These are phyloP conservation scores for Pyrenophora teres DNA, from an alignment of 2,329 filamentous ascomycete species.

Conservation along the genomic window DNA sequence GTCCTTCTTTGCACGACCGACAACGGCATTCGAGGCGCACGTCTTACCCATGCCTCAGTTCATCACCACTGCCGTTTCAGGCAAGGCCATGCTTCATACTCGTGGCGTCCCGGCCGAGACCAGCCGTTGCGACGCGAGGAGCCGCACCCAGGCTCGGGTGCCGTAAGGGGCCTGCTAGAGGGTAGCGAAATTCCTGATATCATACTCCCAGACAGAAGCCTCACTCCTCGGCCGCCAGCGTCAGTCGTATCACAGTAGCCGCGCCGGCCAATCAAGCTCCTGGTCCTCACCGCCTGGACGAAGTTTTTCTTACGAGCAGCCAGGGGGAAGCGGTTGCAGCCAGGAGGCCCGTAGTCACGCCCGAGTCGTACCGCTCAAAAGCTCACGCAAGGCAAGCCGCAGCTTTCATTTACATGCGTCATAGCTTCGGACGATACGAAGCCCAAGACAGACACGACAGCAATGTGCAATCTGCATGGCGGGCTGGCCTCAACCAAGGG, in stretches of 20 bases:
- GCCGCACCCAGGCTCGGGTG: constrained; percentile 2
- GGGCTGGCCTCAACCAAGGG: not conserved
- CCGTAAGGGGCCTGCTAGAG: constrained; percentile 10
- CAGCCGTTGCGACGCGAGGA: constrained; percentile 3
- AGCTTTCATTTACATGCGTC: constrained; percentile 26
- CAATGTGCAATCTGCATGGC: too few species aligned
- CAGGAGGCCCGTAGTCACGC: constrained; percentile 25
- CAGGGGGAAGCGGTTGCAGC: constrained; percentile 26
- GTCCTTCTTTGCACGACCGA: not conserved
- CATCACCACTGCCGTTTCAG: constrained; percentile 4
- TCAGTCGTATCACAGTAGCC: constrained; percentile 17
- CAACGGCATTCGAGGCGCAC: too few species aligned
- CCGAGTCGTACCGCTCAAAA: constrained; percentile 28
- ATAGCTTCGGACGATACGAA: constrained; percentile 14
- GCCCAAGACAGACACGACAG: too few species aligned
- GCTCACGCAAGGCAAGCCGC: constrained; percentile 22
- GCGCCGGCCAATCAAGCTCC: constrained; percentile 28
- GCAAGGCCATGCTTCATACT: constrained; percentile 1
- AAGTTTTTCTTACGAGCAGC: constrained; percentile 19
- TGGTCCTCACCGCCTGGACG: constrained; percentile 37
- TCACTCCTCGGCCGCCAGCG: constrained; percentile 13
- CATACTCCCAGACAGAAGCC: constrained; percentile 8
- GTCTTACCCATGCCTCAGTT: not conserved
- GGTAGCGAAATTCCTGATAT: constrained; percentile 14
- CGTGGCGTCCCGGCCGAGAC: not conserved